Evolutionary conservation across 306 rosid genomes (phyloP).

Genomic region (Alnus glutinosa): DNA sequence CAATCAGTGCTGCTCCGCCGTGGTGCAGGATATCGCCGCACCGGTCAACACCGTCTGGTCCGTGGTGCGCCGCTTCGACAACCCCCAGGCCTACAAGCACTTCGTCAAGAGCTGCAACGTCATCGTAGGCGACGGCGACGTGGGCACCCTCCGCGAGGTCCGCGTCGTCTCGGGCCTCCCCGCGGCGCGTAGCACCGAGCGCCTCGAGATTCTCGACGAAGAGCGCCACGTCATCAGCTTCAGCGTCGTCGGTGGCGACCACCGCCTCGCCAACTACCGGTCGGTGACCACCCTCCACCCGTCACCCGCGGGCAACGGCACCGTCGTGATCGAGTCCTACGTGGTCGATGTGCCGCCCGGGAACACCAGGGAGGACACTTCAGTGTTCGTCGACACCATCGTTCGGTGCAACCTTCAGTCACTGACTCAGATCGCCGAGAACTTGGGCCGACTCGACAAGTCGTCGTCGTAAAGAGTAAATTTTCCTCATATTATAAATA

Average conservation of each 20-base stretch:
- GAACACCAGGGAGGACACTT: constrained; percentile 82
- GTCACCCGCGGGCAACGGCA: constrained; percentile 25
- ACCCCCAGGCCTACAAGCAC: constrained; percentile 90
- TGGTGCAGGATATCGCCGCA: constrained; percentile 75
- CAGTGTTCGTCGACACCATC: constrained; percentile 79
- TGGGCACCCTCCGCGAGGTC: constrained; percentile 85
- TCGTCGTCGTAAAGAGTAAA: background rate
- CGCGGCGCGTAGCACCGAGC: constrained; percentile 81
- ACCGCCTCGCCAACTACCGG: constrained; percentile 76
- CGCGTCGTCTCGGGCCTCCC: constrained; percentile 90
- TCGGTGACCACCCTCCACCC: constrained; percentile 86
- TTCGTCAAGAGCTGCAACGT: constrained; percentile 92
- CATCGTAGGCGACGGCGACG: constrained; percentile 79
- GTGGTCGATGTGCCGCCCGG: constrained; percentile 95
- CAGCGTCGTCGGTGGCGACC: constrained; percentile 95
- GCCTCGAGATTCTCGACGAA: constrained; percentile 91
- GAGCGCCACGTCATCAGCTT: constrained; percentile 86
- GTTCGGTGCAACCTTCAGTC: constrained; percentile 95
- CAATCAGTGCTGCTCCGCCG: constrained; percentile 86
- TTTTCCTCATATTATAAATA: constrained; percentile 21
- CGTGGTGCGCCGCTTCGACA: constrained; percentile 92
- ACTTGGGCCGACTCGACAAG: constrained; percentile 34
- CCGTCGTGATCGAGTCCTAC: constrained; percentile 87
- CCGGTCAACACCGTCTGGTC: constrained; percentile 88
- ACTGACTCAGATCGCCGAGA: constrained; percentile 75